Conservation (phyloP, 345 rosid genomes). For the Draba incana region DNA sequence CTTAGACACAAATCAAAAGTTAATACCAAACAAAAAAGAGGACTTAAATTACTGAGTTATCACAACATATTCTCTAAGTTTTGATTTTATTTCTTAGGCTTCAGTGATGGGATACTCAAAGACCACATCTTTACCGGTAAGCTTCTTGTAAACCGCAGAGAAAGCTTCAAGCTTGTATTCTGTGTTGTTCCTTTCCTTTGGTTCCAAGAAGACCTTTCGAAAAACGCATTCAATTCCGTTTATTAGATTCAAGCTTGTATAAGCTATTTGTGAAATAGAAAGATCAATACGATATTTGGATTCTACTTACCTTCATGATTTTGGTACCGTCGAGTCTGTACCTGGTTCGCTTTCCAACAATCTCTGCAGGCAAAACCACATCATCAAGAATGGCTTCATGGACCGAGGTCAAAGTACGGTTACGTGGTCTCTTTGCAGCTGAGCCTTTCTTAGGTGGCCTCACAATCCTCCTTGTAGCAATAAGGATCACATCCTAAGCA, state of each 20-base stretch:
- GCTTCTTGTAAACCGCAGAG: slow-evolving; percentile 80
- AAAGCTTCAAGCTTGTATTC: slow-evolving; percentile 83
- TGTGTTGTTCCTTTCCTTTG: slow-evolving; percentile 76
- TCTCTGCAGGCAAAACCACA: slow-evolving; percentile 86
- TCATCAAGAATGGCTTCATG: slow-evolving; percentile 90
- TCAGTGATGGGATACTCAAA: slow-evolving; percentile 74
- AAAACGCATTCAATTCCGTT: background rate
- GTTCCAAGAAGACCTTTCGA: slow-evolving; percentile 73
- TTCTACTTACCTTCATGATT: slow-evolving; percentile 64
- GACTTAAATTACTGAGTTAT: background rate
- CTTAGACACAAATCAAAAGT: background rate
- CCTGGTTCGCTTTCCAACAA: slow-evolving; percentile 85
- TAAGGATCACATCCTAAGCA: slow-evolving; percentile 69
- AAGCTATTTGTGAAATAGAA: background rate
- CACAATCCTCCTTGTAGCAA: slow-evolving; percentile 76
- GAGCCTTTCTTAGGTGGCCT: slow-evolving; percentile 96
- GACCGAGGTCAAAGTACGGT: slow-evolving; percentile 79
- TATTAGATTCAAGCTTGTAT: background rate
- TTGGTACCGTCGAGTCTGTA: slow-evolving; percentile 82
- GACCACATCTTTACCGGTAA: slow-evolving; percentile 77
- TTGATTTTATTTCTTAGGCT: slow-evolving; percentile 45
- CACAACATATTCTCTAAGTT: slow-evolving; percentile 5
- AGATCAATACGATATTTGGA: slow-evolving; percentile 1
- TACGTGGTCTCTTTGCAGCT: slow-evolving; percentile 88
- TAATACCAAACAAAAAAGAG: background rate